Evolutionary conservation across 495 filamentous ascomycete species (phyloP), one percentile per base, ranked within the genome.

Genomic region (Parathielavia hyrcaniae): DNA sequence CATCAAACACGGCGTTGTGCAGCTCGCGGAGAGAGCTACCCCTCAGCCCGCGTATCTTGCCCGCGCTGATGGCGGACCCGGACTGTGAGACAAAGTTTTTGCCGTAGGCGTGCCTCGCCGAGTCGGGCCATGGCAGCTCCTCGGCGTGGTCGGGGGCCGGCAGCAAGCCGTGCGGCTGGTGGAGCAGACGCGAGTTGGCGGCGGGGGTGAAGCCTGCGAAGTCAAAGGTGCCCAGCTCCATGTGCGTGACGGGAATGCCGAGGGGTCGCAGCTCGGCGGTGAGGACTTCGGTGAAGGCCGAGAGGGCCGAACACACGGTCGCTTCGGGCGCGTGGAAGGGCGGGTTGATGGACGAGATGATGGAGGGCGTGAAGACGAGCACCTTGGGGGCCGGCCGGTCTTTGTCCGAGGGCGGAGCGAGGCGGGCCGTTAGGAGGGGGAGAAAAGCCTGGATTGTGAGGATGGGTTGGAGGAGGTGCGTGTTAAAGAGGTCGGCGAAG

Each of bases 221-320:
- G 63, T 97, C 92, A 64, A 98, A 89, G 46, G 86, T 90, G 52
- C 93, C 93, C 3, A 97, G 83, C 66, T 88, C 88, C 55, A 98
- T 72, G 56, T 95, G 88, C 4, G 86, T 86, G 3, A 97, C 86
- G 40, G 85, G 79, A 49, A 96, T 83, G 47, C 78, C 82, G n/a
- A 85, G 73, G 1, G 83, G 81, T 0, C 72, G 70, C n/a, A 95
- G 75, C 73, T 97, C 93, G 57, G 83, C 81, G 16, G 86, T 79
- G 5, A 98, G 75, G 0, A 86, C 86, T 13, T 83, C 76, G 19
- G 86, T 85, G 64, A 95, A 95, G n/a, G 85, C 86, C 7, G 85
- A 82, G 1, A 96, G 77, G 0, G 89, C 92, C 13, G 86, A 83
- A 54, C 85, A 84, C 0, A 91, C 79, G 16, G 85, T 81, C 4